phyloP scores from a whole-genome alignment of 352 stramenopile genomes.

The Porosira glacialis region DNA sequence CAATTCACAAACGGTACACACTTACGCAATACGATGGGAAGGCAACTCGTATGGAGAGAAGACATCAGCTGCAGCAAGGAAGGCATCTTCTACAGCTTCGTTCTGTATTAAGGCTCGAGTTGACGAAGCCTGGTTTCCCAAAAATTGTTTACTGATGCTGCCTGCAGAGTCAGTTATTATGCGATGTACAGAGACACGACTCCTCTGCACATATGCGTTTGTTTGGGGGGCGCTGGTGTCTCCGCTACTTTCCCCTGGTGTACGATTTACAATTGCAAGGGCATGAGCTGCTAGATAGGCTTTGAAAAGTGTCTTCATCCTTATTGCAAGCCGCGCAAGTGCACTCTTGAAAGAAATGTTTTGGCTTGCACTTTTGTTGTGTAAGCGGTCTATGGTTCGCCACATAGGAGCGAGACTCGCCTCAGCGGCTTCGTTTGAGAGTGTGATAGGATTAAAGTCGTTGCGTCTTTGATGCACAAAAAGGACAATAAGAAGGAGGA shows the following conservation, averaged over 20 bases:
- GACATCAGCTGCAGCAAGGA: slow-evolving; percentile 77
- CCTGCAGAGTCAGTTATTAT: slow-evolving; percentile 74
- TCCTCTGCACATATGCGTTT: slow-evolving; percentile 64
- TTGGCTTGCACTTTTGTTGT: slow-evolving; percentile 78
- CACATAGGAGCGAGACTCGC: slow-evolving; percentile 76
- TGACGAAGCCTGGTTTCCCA: slow-evolving; percentile 64
- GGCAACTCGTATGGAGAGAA: slow-evolving; percentile 81
- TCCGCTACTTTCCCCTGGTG: slow-evolving; percentile 22
- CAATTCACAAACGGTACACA: too few species aligned
- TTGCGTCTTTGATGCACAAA: too few species aligned
- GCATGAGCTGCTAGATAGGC: slow-evolving; percentile 80
- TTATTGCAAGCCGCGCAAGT: slow-evolving; percentile 72
- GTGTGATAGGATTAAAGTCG: slow-evolving; percentile 50
- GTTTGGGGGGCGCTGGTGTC: slow-evolving; percentile 37
- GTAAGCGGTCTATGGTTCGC: slow-evolving; percentile 78
- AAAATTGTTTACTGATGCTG: slow-evolving; percentile 78
- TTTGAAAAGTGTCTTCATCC: slow-evolving; percentile 79
- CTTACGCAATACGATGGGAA: slow-evolving; percentile 74
- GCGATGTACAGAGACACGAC: slow-evolving; percentile 73
- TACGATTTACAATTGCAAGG: slow-evolving; percentile 64
- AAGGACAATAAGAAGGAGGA: too few species aligned
- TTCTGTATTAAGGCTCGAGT: slow-evolving; percentile 60
- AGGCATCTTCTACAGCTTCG: slow-evolving; percentile 74
- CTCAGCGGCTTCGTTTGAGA: slow-evolving; percentile 76
- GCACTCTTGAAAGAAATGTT: slow-evolving; percentile 81